Evolutionary conservation across 306 rosid species (phyloP).

Genomic region (Arachis hypogaea): DNA sequence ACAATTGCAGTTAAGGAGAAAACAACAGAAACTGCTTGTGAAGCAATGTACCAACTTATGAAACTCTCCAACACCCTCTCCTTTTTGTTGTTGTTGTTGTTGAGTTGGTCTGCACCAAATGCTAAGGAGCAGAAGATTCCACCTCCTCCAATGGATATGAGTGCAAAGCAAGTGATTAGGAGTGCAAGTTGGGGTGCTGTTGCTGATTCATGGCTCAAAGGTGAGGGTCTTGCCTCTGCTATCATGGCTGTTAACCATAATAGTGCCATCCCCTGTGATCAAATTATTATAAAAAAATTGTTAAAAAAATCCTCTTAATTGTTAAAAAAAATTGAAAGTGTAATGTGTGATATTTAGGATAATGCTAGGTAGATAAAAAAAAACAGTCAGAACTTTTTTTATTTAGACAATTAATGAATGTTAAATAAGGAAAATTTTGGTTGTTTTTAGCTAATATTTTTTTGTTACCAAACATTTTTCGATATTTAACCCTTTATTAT

Average conservation of each 20-base stretch:
- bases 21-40: slow-evolving; percentile 49
- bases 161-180: slow-evolving; percentile 41
- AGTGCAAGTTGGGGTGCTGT: slow-evolving; percentile 52
- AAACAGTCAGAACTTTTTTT: too few relatives aligned
- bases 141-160: slow-evolving; percentile 65
- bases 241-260: slow-evolving; percentile 69
- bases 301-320: too few relatives aligned
- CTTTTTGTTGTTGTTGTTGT: slow-evolving; percentile 47
- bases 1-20: slow-evolving; percentile 59
- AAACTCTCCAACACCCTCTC: slow-evolving; percentile 56
- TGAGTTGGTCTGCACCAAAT: slow-evolving; percentile 73
- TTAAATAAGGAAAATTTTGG: too few relatives aligned
- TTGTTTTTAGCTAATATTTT: too few relatives aligned
- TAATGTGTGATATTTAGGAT: too few relatives aligned
- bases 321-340: too few relatives aligned
- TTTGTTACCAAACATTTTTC: too few relatives aligned
- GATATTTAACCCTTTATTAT: too few relatives aligned
- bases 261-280: slow-evolving; percentile 55
- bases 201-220: slow-evolving; percentile 45
- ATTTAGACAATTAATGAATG: too few relatives aligned
- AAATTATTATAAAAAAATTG: neutral
- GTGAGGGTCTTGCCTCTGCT: slow-evolving; percentile 53
- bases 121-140: slow-evolving; percentile 66
- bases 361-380: too few relatives aligned
- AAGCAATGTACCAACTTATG: slow-evolving; percentile 67